Percentiles rank a stretch among this genome's conserved stretches.
These are phyloP conservation scores for Podospora anserina DNA, from an alignment of 495 filamentous ascomycete genomes.

Conservation along the genomic window DNA sequence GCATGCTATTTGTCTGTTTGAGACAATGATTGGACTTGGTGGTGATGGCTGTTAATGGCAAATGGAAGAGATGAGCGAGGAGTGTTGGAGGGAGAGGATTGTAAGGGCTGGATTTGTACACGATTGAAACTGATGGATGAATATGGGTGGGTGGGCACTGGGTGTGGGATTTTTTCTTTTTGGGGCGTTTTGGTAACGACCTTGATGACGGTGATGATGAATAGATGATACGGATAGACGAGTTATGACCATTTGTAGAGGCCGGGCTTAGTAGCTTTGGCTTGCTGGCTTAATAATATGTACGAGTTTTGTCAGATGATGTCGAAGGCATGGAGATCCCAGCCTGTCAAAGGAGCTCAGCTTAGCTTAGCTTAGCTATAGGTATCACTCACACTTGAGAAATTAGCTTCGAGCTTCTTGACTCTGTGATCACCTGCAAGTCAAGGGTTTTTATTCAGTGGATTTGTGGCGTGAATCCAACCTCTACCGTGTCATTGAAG, in stretches of 20 bases:
- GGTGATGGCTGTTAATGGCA: background rate
- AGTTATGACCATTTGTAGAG: conserved; percentile 15
- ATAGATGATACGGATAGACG: conserved; percentile 19
- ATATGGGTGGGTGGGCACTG: background rate
- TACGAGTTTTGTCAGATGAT: background rate
- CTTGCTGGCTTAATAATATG: background rate
- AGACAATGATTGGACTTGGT: background rate
- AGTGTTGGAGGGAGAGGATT: background rate
- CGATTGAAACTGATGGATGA: background rate
- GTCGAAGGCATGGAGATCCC: background rate
- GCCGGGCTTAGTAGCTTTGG: background rate
- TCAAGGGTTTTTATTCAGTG: too few species aligned
- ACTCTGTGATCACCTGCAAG: background rate
- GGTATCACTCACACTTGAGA: too few species aligned
- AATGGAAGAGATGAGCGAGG: background rate
- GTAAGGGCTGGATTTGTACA: background rate
- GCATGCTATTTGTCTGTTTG: background rate
- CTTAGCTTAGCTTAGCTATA: too few species aligned
- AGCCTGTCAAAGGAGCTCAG: too few species aligned
- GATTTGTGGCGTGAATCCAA: background rate
- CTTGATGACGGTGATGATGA: conserved; percentile 14
- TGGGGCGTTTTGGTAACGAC: conserved; percentile 4
- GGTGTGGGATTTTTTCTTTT: background rate
- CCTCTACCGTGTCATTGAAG: too few species aligned
- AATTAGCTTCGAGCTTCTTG: background rate